Conservation (phyloP, 345 rosid genomes). For the Pelargonium nanum region DNA sequence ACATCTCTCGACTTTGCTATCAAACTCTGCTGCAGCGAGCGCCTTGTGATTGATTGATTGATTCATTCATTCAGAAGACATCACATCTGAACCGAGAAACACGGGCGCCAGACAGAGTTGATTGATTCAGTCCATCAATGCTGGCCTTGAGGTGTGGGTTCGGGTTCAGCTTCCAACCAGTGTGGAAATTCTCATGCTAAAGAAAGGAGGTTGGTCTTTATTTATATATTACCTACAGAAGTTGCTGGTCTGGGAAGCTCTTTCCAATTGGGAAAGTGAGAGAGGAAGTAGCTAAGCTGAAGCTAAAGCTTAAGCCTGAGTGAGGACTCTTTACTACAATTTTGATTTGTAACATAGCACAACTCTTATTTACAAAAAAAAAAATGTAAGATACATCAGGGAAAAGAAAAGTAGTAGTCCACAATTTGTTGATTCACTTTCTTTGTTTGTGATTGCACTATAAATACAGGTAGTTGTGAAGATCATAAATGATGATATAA, state of each 20-base stretch:
- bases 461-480: too few relatives aligned
- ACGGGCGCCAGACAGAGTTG: background rate
- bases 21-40: background rate
- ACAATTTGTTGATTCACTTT: conserved; percentile 25
- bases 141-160: background rate
- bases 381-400: conserved; percentile 22
- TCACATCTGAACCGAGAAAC: background rate
- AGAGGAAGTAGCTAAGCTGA: conserved; percentile 17
- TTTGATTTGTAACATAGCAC: conserved; percentile 49
- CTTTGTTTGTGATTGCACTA: conserved; percentile 7
- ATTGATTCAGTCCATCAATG: background rate
- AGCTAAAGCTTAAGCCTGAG: too few relatives aligned
- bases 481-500: too few relatives aligned
- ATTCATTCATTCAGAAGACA: background rate
- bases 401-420: conserved; percentile 17
- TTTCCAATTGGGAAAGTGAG: conserved; percentile 22
- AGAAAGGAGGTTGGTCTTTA: conserved; percentile 17
- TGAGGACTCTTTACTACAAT: conserved; percentile 26
- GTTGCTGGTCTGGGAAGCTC: conserved; percentile 15
- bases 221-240: conserved; percentile 15
- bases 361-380: conserved; percentile 29
- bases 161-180: too few relatives aligned
- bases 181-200: background rate
- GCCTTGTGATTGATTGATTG: background rate
- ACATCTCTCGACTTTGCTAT: background rate